Evolutionary conservation across 2,329 filamentous ascomycete genomes (phyloP).

Genomic region (Botrytis cinerea): DNA sequence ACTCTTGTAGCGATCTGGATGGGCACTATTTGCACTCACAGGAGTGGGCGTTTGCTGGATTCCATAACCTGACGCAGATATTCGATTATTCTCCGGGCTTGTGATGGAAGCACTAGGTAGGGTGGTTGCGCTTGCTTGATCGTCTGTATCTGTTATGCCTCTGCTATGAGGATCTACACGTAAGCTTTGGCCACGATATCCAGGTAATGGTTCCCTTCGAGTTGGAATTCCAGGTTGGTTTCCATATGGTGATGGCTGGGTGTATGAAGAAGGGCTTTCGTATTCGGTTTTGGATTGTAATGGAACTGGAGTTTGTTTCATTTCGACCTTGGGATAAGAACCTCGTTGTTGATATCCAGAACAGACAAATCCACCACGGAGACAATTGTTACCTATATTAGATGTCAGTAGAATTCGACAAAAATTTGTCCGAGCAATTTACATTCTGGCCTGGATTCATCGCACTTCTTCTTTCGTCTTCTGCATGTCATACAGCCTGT

Average conservation of each 20-base stretch:
- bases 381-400: constrained; percentile 76
- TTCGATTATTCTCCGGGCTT: constrained; percentile 60
- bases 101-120: constrained; percentile 53
- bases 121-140: constrained; percentile 60
- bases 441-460: constrained; percentile 93
- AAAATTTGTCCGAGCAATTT: constrained; percentile 46
- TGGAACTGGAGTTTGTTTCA: constrained; percentile 67
- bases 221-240: constrained; percentile 36
- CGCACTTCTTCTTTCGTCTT: constrained; percentile 95
- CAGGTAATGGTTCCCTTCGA: constrained; percentile 58
- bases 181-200: constrained; percentile 62
- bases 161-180: constrained; percentile 62
- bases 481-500: constrained; percentile 93
- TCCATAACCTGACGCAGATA: constrained; percentile 55
- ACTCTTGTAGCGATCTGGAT: constrained; percentile 47
- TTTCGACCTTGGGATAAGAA: constrained; percentile 76
- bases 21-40: constrained; percentile 54
- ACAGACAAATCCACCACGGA: constrained; percentile 86
- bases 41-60: constrained; percentile 58
- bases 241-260: constrained; percentile 59
- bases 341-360: constrained; percentile 84
- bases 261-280: constrained; percentile 50
- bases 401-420: constrained; percentile 5
- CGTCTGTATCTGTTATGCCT: constrained; percentile 57
- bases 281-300: constrained; percentile 79